Percentiles rank a stretch among this genome's conserved stretches.
Conservation (phyloP, 805 yeast species). For the Brettanomyces naardenensis region DNA sequence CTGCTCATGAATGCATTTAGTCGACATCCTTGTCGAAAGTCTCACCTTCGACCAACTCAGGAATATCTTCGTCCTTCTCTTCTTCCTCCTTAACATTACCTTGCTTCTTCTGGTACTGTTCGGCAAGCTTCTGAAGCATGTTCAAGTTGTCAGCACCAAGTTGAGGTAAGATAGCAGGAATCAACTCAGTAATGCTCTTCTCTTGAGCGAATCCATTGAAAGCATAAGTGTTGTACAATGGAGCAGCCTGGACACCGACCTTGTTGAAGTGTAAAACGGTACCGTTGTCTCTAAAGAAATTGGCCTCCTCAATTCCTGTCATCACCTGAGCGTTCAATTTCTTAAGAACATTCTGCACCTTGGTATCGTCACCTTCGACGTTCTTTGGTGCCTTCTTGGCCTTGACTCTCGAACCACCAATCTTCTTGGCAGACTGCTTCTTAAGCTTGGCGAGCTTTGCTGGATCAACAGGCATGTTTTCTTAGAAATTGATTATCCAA, state of each 20-base stretch:
- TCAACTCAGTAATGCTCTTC: constrained; percentile 83
- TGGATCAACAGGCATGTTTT: constrained; percentile 78
- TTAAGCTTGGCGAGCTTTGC: constrained; percentile 90
- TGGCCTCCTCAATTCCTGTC: constrained; percentile 91
- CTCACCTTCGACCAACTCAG: constrained; percentile 83
- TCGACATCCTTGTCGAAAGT: constrained; percentile 57
- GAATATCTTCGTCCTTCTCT: constrained; percentile 56
- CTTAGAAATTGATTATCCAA: background rate
- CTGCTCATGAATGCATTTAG: constrained; percentile 1
- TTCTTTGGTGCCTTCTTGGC: constrained; percentile 66
- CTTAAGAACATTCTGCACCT: constrained; percentile 80
- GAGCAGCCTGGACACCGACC: constrained; percentile 93
- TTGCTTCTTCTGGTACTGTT: constrained; percentile 57
- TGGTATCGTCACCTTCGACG: constrained; percentile 80
- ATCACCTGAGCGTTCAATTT: constrained; percentile 85
- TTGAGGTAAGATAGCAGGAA: constrained; percentile 92
- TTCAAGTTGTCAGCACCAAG: constrained; percentile 93
- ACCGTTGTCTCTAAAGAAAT: constrained; percentile 96
- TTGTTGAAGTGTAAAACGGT: constrained; percentile 92
- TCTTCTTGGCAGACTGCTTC: constrained; percentile 75
- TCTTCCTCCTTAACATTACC: constrained; percentile 30
- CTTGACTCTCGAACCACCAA: constrained; percentile 85
- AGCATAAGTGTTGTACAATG: constrained; percentile 84
- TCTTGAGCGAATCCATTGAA: constrained; percentile 94
- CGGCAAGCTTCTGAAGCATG: constrained; percentile 82